Conservation (phyloP, 2,329 filamentous ascomycete species). For the Colletotrichum lentis region DNA sequence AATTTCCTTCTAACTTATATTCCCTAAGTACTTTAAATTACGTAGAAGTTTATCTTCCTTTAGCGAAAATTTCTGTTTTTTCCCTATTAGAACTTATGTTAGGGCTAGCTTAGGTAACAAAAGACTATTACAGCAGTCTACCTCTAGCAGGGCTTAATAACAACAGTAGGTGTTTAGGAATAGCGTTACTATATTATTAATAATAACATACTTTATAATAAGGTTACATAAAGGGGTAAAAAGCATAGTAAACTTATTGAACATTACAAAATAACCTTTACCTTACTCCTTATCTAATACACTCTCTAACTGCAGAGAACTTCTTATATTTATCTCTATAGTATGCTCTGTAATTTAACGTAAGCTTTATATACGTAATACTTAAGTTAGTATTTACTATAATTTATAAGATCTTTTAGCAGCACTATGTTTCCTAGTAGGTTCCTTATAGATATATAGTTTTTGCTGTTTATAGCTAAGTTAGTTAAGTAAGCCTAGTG, state of each 20-base stretch:
- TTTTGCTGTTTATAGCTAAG: not conserved
- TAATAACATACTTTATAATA: not conserved
- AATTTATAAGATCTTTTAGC: not conserved
- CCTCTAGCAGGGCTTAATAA: constrained; percentile 1
- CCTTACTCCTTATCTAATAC: constrained; percentile 7
- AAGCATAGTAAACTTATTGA: constrained; percentile 1
- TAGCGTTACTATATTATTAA: not conserved
- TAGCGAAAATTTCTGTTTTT: not conserved
- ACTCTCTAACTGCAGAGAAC: not conserved
- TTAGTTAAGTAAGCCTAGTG: not conserved
- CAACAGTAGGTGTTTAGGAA: not conserved
- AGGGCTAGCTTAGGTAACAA: not conserved
- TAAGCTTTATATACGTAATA: not conserved
- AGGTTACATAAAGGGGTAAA: not conserved
- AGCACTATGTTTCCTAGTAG: not conserved
- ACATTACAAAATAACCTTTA: not conserved
- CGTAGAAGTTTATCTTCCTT: not conserved
- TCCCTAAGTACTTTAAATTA: not conserved
- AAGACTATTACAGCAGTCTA: not conserved
- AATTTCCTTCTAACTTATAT: constrained; percentile 1
- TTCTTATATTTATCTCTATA: not conserved
- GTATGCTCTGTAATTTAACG: not conserved
- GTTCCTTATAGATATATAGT: not conserved
- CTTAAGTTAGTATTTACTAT: not conserved
- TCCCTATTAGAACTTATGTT: too few relatives aligned